A percentile compares a stretch with the other conserved stretches of the same genome.
Conservation (phyloP, 2,329 filamentous ascomycete species). For the Cordyceps tenuipes region DNA sequence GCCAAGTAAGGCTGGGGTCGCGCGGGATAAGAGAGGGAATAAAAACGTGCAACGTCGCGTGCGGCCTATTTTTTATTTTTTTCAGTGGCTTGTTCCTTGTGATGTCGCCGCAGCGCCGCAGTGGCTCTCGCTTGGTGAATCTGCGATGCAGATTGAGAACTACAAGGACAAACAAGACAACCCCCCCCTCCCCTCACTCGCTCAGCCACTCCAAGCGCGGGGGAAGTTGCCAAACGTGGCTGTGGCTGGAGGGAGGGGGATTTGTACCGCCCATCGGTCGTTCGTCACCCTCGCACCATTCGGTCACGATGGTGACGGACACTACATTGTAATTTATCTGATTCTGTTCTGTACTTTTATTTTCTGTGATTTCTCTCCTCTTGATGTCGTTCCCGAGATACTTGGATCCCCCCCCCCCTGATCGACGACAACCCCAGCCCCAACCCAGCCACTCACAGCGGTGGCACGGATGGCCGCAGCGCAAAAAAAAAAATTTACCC, state of each 20-base stretch:
- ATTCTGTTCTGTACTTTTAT: too few relatives aligned
- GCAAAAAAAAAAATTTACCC: too few relatives aligned
- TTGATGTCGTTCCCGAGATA: too few relatives aligned
- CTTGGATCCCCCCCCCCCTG: background rate
- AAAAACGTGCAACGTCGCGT: background rate
- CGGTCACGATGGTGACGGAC: too few relatives aligned
- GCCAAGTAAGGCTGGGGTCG: background rate
- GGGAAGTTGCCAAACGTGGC: too few relatives aligned
- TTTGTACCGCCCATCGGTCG: too few relatives aligned
- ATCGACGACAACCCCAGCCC: background rate
- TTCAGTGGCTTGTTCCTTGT: background rate
- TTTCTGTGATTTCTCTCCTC: too few relatives aligned
- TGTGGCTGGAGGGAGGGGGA: too few relatives aligned
- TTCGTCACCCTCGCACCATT: too few relatives aligned
- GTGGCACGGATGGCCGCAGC: background rate
- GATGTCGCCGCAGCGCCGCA: background rate
- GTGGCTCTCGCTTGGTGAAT: background rate
- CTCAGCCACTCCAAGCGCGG: background rate
- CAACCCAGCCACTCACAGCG: background rate
- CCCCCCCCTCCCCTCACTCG: background rate
- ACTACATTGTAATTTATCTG: too few relatives aligned
- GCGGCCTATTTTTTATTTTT: background rate
- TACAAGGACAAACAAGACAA: too few relatives aligned
- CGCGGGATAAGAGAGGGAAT: too few relatives aligned
- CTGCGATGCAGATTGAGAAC: background rate